These are phyloP conservation scores for Chytriomyces confervae DNA, from an alignment of 192 early-diverging fungal species.

Conservation along the genomic window DNA sequence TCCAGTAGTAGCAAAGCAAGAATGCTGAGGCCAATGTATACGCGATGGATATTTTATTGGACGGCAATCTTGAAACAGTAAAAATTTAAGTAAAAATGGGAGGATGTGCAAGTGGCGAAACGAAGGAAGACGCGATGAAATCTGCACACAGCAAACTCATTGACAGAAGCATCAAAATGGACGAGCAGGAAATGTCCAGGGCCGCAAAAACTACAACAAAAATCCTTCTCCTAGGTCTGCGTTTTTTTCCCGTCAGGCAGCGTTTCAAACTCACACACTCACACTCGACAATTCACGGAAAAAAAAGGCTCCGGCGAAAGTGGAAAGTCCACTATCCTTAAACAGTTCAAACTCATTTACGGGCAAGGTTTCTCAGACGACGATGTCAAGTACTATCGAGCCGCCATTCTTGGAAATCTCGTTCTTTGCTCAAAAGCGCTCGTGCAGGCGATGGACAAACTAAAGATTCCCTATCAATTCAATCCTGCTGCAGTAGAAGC, in stretches of 20 bases:
- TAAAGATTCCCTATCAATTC: constrained; percentile 35
- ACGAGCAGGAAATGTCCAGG: neutral
- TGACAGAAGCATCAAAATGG: neutral
- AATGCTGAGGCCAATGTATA: too few species aligned
- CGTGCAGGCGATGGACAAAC: constrained; percentile 42
- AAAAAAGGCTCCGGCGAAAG: constrained; percentile 46
- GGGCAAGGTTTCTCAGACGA: constrained; percentile 40
- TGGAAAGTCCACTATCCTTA: constrained; percentile 51
- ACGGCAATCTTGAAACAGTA: too few species aligned
- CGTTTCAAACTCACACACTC: neutral
- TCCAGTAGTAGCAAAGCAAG: too few species aligned
- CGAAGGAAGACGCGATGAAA: neutral
- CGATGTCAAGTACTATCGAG: constrained; percentile 41
- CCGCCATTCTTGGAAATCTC: constrained; percentile 43
- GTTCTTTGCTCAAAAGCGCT: constrained; percentile 37
- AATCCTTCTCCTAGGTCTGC: constrained; percentile 11
- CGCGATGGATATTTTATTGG: too few species aligned
- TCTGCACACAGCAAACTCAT: constrained; percentile 7
- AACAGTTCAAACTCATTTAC: constrained; percentile 53
- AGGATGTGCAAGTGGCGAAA: too few species aligned
- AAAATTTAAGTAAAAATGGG: too few species aligned
- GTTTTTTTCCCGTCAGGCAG: neutral
- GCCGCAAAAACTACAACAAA: constrained; percentile 9
- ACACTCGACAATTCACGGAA: neutral
- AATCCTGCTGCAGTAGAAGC: neutral